These are phyloP conservation scores for Sphenostylis stenocarpa DNA, from an alignment of 306 rosid species.

Conservation along the genomic window DNA sequence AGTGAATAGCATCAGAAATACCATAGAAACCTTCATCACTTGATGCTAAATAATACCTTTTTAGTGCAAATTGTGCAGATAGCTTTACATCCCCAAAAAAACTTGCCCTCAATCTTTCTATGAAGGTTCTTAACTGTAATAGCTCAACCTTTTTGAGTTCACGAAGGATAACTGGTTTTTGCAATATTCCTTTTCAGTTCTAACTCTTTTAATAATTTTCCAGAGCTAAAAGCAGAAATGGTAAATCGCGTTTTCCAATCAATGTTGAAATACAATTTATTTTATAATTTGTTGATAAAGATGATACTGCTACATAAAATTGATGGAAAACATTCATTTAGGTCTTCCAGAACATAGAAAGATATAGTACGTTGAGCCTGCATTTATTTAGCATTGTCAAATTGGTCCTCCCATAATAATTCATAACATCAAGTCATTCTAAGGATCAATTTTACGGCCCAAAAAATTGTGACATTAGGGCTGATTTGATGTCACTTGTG, in stretches of 20 bases:
- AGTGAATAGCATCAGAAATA: slow-evolving; percentile 5
- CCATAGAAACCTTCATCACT: neutral
- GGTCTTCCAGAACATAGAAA: too few relatives aligned
- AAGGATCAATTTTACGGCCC: neutral
- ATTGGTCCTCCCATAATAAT: too few relatives aligned
- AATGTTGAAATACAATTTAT: too few relatives aligned
- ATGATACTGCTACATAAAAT: too few relatives aligned
- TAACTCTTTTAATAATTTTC: too few relatives aligned
- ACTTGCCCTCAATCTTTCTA: neutral
- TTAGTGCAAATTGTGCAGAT: neutral
- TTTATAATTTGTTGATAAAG: too few relatives aligned
- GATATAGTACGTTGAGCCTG: too few relatives aligned
- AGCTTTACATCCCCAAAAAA: slow-evolving; percentile 13
- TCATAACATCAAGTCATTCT: neutral
- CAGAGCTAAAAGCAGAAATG: too few relatives aligned
- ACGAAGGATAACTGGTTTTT: neutral
- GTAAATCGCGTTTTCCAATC: too few relatives aligned
- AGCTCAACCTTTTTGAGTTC: neutral
- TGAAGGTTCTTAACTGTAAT: neutral
- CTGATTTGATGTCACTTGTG: neutral
- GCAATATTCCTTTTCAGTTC: too few relatives aligned
- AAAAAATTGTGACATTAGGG: neutral
- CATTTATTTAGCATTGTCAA: too few relatives aligned
- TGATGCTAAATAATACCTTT: neutral
- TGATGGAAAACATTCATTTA: too few relatives aligned